These are phyloP conservation scores for Capsicum pubescens DNA, from an alignment of 257 asterid genomes.

Conservation along the genomic window DNA sequence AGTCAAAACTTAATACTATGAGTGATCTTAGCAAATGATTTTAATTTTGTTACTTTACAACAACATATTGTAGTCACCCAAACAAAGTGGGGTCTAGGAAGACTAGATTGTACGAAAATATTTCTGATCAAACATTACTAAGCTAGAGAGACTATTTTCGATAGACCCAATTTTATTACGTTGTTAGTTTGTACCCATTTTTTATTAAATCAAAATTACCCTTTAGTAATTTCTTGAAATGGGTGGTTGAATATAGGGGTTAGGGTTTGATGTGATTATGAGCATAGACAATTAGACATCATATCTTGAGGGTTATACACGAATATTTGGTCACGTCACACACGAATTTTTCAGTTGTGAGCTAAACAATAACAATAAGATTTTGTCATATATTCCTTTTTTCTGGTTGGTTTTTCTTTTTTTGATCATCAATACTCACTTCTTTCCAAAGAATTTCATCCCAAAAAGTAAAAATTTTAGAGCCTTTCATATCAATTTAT, in stretches of 20 bases:
- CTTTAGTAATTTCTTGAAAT: background rate
- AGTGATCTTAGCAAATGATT: background rate
- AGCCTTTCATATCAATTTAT: no score
- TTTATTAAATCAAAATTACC: background rate
- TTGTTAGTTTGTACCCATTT: no score
- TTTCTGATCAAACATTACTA: no score
- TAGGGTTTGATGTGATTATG: constrained; percentile 50
- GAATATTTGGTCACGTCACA: constrained; percentile 72
- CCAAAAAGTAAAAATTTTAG: constrained; percentile 34
- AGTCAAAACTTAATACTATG: background rate
- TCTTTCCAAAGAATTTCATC: constrained; percentile 3
- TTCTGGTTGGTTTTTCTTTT: constrained; percentile 28
- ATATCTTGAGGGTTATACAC: constrained; percentile 36
- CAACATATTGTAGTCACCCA: no score
- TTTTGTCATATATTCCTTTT: constrained; percentile 37
- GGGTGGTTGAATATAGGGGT: background rate
- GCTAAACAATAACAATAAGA: constrained; percentile 40
- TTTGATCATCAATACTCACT: constrained; percentile 24
- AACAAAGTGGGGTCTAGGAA: no score
- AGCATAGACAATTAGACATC: constrained; percentile 13
- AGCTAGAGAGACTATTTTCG: no score
- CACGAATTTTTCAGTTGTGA: constrained; percentile 45
- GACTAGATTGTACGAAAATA: no score
- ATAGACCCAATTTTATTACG: background rate
- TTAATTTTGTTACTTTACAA: background rate